These are phyloP conservation scores for Liriodendron chinense DNA, from an alignment of 164 flowering plant genomes.

Conservation along the genomic window DNA sequence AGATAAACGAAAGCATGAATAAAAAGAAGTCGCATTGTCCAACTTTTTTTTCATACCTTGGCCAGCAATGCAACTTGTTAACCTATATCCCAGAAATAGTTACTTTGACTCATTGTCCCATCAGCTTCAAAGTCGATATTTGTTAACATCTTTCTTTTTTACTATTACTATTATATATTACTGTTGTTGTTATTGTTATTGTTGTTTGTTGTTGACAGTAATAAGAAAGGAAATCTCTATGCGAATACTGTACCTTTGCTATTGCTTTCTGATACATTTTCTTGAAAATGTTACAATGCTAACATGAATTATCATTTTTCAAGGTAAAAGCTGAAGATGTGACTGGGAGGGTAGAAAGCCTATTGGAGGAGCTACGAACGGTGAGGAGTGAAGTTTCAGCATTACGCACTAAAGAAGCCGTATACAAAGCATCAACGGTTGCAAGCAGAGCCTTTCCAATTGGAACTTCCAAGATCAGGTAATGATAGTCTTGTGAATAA, in stretches of 20 bases:
- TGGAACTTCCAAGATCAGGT: slow-evolving; percentile 67
- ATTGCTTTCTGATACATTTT: not conserved
- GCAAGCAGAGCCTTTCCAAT: slow-evolving; percentile 55
- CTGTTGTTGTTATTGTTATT: too few species aligned
- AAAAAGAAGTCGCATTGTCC: too few species aligned
- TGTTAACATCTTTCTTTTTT: too few species aligned
- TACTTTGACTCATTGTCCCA: too few species aligned
- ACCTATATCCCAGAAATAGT: too few species aligned
- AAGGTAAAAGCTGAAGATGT: slow-evolving; percentile 96
- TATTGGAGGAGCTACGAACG: slow-evolving; percentile 70
- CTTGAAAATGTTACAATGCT: not conserved
- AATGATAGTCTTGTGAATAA: not conserved
- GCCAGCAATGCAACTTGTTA: too few species aligned
- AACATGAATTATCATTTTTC: not conserved
- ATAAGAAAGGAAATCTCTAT: too few species aligned
- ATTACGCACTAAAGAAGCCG: slow-evolving; percentile 74
- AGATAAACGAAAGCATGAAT: too few species aligned
- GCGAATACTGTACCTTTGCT: not conserved
- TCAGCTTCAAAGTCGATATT: too few species aligned
- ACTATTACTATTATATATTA: too few species aligned
- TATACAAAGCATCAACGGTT: slow-evolving; percentile 67
- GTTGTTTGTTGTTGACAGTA: too few species aligned
- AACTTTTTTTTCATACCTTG: too few species aligned
- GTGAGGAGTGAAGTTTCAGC: slow-evolving; percentile 69
- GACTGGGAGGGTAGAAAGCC: slow-evolving; percentile 66